Conservation (phyloP, 2,329 filamentous ascomycete species). For the Elsinoe batatas region DNA sequence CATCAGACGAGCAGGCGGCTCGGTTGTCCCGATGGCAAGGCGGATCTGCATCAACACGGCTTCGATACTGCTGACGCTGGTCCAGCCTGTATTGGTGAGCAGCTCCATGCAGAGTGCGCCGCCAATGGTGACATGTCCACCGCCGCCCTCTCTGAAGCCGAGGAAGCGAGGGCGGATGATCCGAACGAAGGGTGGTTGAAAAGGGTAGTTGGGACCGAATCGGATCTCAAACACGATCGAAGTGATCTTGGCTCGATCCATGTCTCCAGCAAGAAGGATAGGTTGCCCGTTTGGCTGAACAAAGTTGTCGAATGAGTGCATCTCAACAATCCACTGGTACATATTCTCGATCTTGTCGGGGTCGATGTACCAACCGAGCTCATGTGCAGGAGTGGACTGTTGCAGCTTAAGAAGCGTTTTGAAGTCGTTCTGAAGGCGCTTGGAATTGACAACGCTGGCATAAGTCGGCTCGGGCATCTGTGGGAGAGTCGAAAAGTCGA, state of each 20-base stretch:
- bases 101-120: constrained; percentile 77
- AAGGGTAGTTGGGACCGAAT: constrained; percentile 66
- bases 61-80: constrained; percentile 61
- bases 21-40: constrained; percentile 58
- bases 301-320: constrained; percentile 60
- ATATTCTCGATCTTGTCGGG: constrained; percentile 56
- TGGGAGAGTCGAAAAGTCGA: constrained; percentile 53
- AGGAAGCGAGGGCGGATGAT: constrained; percentile 73
- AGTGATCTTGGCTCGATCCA: constrained; percentile 50
- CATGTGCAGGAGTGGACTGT: constrained; percentile 46
- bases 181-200: constrained; percentile 73
- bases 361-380: constrained; percentile 79
- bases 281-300: constrained; percentile 18
- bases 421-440: constrained; percentile 55
- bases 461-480: constrained; percentile 57
- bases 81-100: constrained; percentile 77
- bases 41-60: constrained; percentile 72
- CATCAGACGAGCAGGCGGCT: constrained; percentile 66
- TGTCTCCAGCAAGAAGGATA: constrained; percentile 64
- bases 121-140: constrained; percentile 75
- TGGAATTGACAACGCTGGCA: constrained; percentile 52
- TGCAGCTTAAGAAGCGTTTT: constrained; percentile 56
- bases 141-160: constrained; percentile 60
- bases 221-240: constrained; percentile 75
- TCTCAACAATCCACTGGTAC: constrained; percentile 85